Evolutionary conservation across 805 yeast species (phyloP).

Genomic region (Kuraishia ogatae): DNA sequence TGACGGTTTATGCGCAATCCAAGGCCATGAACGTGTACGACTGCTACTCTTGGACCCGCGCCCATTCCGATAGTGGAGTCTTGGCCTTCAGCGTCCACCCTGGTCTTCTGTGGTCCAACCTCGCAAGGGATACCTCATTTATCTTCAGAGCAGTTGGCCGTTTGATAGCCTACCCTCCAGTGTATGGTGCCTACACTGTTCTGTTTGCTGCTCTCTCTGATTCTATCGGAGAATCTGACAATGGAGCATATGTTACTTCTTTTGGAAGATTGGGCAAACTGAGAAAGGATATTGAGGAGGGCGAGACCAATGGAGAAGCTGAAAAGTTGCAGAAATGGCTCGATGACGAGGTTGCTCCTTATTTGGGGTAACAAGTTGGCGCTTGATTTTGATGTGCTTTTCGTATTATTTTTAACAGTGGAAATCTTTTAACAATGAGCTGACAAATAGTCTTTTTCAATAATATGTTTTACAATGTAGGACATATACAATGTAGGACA

Average conservation of each 20-base stretch:
- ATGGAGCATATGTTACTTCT: conserved; percentile 23
- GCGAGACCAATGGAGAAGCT: conserved; percentile 23
- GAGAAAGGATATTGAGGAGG: conserved; percentile 26
- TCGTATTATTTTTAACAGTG: no score
- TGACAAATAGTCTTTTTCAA: no score
- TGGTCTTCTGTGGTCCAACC: conserved; percentile 1
- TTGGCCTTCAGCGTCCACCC: conserved; percentile 6
- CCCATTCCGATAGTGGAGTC: neutral
- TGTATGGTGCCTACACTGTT: conserved; percentile 28
- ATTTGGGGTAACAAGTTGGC: neutral
- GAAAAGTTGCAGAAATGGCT: conserved; percentile 25
- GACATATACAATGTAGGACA: no score
- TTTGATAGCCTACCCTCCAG: conserved; percentile 1
- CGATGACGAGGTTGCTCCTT: conserved; percentile 11
- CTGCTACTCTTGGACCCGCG: conserved; percentile 23
- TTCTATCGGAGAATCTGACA: conserved; percentile 13
- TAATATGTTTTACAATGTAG: no score
- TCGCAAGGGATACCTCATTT: neutral
- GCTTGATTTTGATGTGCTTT: no score
- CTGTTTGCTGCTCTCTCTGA: conserved; percentile 28
- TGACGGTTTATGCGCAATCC: conserved; percentile 20
- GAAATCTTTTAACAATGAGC: no score
- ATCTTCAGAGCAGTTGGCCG: neutral
- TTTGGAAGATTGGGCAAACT: conserved; percentile 16
- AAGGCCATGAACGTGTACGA: conserved; percentile 26